Base-by-base conservation (phyloP, 2,329 filamentous ascomycete species). In the Epichloe glyceriae region DNA sequence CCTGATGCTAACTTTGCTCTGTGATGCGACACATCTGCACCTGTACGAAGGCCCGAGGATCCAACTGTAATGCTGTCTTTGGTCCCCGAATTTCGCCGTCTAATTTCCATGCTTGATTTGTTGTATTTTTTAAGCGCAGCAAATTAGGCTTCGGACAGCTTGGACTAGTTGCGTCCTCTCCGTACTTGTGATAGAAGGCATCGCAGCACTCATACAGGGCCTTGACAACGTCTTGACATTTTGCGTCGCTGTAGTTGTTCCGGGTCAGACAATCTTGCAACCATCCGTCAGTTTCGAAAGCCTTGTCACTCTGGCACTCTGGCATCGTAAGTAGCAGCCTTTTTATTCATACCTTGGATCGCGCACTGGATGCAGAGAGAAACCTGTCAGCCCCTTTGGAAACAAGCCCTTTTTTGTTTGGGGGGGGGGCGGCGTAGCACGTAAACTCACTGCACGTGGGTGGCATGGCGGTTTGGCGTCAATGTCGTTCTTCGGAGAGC, bases 191-290 rank as follows among this genome's bases (percentile, higher is more conserved):
- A 69, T 98, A 97, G 65, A 97, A 95, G 12, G 80, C 78, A 61
- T 90, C 83, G 68, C 93, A 98, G 69, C 93, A 98, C 59, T 93
- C 85, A 67, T 97, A 98, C 22, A 98, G 72, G 3, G 88, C 87
- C 64, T 91, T 83, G 51, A 98, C 78, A 61, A 88, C 73, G 17
- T 71, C 66, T 62, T 85, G 79, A 67, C 93, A 98, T 62, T 83
- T 94, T 42, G 80, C 80, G 68, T 97, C 89, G 53, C 94, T 80
- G 71, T 86, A 97, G 50, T 81, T 82, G 66, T 90, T 90, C 67
- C 83, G 91, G 45, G 79, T 80, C 55, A 98, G 73, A 62, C 93
- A 98, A 59, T 83, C 88, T 95, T 34, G n/a, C 15, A 45, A n/a
- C 51, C 17, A 17, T 30, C 53, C 26, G 53, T 49, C 39, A 40